Evolutionary conservation across 2,329 filamentous ascomycete species (phyloP), one percentile per base, ranked within the genome.

Genomic region (Alternaria postmessia): DNA sequence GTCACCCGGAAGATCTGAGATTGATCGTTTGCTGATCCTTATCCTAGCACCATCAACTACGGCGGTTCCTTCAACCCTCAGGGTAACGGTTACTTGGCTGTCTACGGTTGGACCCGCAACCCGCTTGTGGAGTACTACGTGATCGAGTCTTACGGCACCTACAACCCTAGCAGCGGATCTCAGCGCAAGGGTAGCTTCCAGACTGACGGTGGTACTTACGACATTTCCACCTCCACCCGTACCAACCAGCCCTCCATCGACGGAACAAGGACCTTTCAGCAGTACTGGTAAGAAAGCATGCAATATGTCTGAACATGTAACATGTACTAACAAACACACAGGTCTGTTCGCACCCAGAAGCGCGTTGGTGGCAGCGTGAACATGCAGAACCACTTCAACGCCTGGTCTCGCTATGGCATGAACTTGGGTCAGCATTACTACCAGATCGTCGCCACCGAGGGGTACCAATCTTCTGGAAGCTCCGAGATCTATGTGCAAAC

Each of bases 71-170:
- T 62, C 62, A 57, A 57, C 41, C 57, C 65, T 24, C 57, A 65
- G 36, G 64, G 66, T 7, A 71, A 70, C 36, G 64, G 62, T 9
- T 71, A 71, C 51, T 62, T 73, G 16, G 67, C 85, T 16, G 71
- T 87, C 30, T 87, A 87, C 65, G 85, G 85, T 32, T 88, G 86
- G 84, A 85, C 82, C 8, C 78, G 72, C 11, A 79, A 79, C 68
- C 83, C 84, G 0, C 76, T 86, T 16, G 77, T 86, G 65, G 85
- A 87, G 66, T 87, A 86, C 78, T 87, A 87, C 74, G 81, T 87
- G 56, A 78, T 87, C 63, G 85, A 87, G 63, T 76, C 77, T 20
- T 83, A 81, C 69, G 83, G 82, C 55, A 79, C 79, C 59, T 79
- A 81, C 65, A 81, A 79, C 26, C 82, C 83, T 6, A 78, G 78